These are phyloP conservation scores for Talaromyces sp. DNA, from an alignment of 2,329 filamentous ascomycete genomes.

Conservation along the genomic window DNA sequence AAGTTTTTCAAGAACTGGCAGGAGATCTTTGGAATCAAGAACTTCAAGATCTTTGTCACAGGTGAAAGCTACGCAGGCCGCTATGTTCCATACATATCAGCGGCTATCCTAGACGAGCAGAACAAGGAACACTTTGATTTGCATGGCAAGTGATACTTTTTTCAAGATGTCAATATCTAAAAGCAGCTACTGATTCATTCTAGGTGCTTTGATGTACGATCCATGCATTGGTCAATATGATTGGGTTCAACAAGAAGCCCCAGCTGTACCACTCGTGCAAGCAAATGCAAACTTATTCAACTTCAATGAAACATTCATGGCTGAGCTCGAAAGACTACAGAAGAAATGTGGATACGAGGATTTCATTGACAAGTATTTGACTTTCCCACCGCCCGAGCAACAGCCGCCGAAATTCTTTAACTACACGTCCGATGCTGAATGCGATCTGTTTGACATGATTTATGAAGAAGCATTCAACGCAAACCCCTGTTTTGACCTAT, in stretches of 20 bases:
- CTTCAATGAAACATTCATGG: conserved; percentile 49
- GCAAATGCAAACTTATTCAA: conserved; percentile 48
- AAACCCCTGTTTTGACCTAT: conserved; percentile 81
- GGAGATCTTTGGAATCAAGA: conserved; percentile 67
- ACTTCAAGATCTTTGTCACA: conserved; percentile 72
- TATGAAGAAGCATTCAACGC: conserved; percentile 55
- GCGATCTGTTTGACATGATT: conserved; percentile 62
- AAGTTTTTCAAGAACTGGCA: conserved; percentile 82
- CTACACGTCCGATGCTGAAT: conserved; percentile 49
- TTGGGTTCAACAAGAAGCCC: conserved; percentile 36
- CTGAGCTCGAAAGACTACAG: conserved; percentile 43
- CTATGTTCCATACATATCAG: conserved; percentile 73
- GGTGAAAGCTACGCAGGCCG: conserved; percentile 74
- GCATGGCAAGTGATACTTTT: conserved; percentile 46
- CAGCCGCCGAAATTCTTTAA: conserved; percentile 64
- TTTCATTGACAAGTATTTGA: conserved; percentile 55
- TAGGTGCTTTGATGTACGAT: conserved; percentile 69
- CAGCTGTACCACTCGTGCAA: conserved; percentile 47
- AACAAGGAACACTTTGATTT: conserved; percentile 71
- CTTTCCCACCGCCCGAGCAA: conserved; percentile 48
- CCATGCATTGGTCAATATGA: conserved; percentile 56
- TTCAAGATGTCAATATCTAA: neutral
- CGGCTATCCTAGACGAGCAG: conserved; percentile 71
- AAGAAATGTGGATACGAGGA: conserved; percentile 51
- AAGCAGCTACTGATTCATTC: conserved; percentile 3